Evolutionary conservation across 768 basidiomycete genomes (phyloP), one percentile per base, ranked within the genome.

Genomic region (Leccinum disarticulatum): DNA sequence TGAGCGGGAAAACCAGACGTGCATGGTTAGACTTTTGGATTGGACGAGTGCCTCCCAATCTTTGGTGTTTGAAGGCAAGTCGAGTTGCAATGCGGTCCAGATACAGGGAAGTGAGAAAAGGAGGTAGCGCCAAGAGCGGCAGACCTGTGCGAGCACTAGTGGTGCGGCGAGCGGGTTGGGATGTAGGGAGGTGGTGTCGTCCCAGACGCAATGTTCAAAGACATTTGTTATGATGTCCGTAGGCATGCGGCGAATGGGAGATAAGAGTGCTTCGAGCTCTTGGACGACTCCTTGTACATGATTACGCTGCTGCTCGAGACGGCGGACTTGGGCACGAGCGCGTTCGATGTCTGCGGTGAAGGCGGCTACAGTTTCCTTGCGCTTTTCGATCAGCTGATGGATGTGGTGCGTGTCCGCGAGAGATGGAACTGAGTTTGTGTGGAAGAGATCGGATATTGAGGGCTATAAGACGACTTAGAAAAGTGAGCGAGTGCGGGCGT

Each of bases 201-300:
- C 69, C 8, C 10, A 57, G 7, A 65, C 28, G 28, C 61, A 74
- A 27, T 63, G 62, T 35, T 71, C 69, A 46, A 72, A 72, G 30
- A 72, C 15, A 8, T 56, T 69, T 15, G 59, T 57, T 59, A 72
- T 71, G 61, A 74, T 63, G 57, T 72, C 71, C 11, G 63, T 71
- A 52, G 71, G 71, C 61, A 74, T 63, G 55, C 71, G 73, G 33
- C 73, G 73, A 6, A 71, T 56, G 55, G 71, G 73, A 10, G 71
- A 71, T 14, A 65, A 11, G 25, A 72, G 66, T 0, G 73, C 71
- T 28, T 71, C 61, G 50, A 72, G 65, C 51, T 72, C 65, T 1
- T 60, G 61, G 14, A 71, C 59, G 58, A 73, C 41, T n/a, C 3
- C 52, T 5, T 58, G 35, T 13, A 63, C 56, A 0, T 53, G 43